Percentiles rank a stretch among this genome's conserved stretches.
Conservation (phyloP, 2,329 filamentous ascomycete genomes). For the Ceratocystis diversiconidia region DNA sequence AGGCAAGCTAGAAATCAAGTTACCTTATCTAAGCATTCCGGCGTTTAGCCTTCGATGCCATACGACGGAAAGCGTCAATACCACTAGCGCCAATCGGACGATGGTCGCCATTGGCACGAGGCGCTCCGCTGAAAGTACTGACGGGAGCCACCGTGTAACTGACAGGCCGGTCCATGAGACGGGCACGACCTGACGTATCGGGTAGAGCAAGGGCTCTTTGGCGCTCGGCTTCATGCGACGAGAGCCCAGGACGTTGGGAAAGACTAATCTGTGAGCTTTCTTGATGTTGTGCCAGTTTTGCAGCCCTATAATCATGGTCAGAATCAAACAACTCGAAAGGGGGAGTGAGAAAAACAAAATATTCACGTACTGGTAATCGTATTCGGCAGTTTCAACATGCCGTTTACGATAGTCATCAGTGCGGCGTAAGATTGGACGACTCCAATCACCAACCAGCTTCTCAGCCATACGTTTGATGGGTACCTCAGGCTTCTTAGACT, state of each 20-base stretch:
- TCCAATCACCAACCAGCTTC: slow-evolving; percentile 88
- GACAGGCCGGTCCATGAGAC: slow-evolving; percentile 38
- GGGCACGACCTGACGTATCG: slow-evolving; percentile 41
- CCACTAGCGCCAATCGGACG: slow-evolving; percentile 49
- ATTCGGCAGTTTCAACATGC: slow-evolving; percentile 47
- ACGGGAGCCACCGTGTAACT: slow-evolving; percentile 47
- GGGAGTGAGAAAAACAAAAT: slow-evolving; percentile 14
- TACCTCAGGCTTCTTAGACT: slow-evolving; percentile 77
- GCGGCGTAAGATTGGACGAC: slow-evolving; percentile 79
- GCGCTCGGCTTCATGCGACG: slow-evolving; percentile 37
- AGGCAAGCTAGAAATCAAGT: background rate
- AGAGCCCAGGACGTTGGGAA: slow-evolving; percentile 34
- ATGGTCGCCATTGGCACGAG: slow-evolving; percentile 28
- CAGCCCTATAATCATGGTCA: slow-evolving; percentile 29
- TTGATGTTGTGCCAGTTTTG: slow-evolving; percentile 38
- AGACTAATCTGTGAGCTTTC: slow-evolving; percentile 37
- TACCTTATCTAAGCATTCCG: slow-evolving; percentile 27
- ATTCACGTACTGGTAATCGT: slow-evolving; percentile 44
- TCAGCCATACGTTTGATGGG: slow-evolving; percentile 90
- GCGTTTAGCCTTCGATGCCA: slow-evolving; percentile 46
- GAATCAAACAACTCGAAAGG: background rate
- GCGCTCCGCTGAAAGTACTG: slow-evolving; percentile 44
- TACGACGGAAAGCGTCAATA: slow-evolving; percentile 50
- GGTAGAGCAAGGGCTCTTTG: slow-evolving; percentile 45
- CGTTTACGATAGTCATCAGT: slow-evolving; percentile 92